Conservation (phyloP, 2,329 filamentous ascomycete species). For the Blumeriella jaapii region DNA sequence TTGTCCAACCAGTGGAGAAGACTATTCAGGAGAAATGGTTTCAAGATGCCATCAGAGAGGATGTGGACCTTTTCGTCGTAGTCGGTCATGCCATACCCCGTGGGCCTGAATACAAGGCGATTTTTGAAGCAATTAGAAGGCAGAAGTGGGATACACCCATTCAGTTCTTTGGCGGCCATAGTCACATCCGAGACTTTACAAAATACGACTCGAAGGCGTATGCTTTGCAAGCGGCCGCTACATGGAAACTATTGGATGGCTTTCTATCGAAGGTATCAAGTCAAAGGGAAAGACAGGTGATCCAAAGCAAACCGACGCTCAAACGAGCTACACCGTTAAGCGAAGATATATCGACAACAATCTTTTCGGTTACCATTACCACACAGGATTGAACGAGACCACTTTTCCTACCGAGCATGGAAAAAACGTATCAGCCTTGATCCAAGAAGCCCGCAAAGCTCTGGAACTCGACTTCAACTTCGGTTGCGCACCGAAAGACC, state of each 20-base stretch:
- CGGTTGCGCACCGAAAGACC: slow-evolving; percentile 71
- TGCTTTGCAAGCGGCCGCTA: slow-evolving; percentile 83
- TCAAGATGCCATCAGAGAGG: slow-evolving; percentile 68
- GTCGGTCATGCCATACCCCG: slow-evolving; percentile 75
- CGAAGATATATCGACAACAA: slow-evolving; percentile 93
- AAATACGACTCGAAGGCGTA: slow-evolving; percentile 69
- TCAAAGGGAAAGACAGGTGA: slow-evolving; percentile 21
- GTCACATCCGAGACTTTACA: slow-evolving; percentile 75
- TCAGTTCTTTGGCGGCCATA: slow-evolving; percentile 83
- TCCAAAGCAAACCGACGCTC: slow-evolving; percentile 23
- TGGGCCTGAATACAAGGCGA: slow-evolving; percentile 64
- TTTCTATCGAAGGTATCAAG: slow-evolving; percentile 62
- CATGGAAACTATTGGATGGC: slow-evolving; percentile 90
- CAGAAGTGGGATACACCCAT: slow-evolving; percentile 74
- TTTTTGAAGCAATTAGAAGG: slow-evolving; percentile 69
- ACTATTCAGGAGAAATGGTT: slow-evolving; percentile 84
- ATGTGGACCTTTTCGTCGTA: slow-evolving; percentile 79
- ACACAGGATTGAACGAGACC: slow-evolving; percentile 58
- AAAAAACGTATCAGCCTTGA: slow-evolving; percentile 56
- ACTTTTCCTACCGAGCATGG: slow-evolving; percentile 71
- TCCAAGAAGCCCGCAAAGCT: slow-evolving; percentile 55
- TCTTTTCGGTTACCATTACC: slow-evolving; percentile 69
- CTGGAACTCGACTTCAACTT: slow-evolving; percentile 62
- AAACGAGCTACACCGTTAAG: slow-evolving; percentile 46
- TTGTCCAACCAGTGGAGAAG: slow-evolving; percentile 68